Evolutionary conservation across 2,329 filamentous ascomycete species (phyloP).

Genomic region (Fragosphaeria purpurea): DNA sequence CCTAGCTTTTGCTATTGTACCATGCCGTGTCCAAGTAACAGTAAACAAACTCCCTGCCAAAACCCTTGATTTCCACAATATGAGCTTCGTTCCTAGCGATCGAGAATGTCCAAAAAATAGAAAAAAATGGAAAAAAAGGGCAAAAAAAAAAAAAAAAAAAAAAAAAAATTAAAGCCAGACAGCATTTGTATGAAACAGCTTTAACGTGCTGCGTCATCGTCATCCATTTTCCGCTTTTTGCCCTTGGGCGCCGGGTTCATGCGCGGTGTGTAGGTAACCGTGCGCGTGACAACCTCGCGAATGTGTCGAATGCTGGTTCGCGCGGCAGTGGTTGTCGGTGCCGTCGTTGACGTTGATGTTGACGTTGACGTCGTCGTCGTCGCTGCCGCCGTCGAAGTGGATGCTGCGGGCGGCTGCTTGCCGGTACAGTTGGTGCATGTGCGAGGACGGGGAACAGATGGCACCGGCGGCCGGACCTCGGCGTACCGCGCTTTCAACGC

Average conservation of each 20-base stretch:
- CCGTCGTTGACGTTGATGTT: slow-evolving; percentile 39
- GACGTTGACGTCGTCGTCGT: background rate
- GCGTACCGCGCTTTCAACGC: slow-evolving; percentile 58
- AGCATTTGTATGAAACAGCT: too few relatives aligned
- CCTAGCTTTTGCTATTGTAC: too few relatives aligned
- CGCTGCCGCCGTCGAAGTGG: too few relatives aligned
- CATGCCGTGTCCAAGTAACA: too few relatives aligned
- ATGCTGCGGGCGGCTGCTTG: background rate
- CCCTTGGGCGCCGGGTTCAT: slow-evolving; percentile 87
- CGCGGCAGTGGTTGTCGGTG: background rate
- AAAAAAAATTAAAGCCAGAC: too few relatives aligned
- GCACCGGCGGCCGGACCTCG: slow-evolving; percentile 35
- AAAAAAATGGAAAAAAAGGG: background rate
- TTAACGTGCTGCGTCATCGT: slow-evolving; percentile 8
- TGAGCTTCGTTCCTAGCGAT: too few relatives aligned
- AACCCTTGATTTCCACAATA: too few relatives aligned
- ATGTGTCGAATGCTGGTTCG: slow-evolving; percentile 61
- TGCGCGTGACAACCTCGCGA: slow-evolving; percentile 85
- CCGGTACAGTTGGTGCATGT: slow-evolving; percentile 15
- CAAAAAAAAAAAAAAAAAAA: background rate
- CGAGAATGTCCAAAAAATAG: too few relatives aligned
- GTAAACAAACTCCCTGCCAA: too few relatives aligned
- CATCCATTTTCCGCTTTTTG: slow-evolving; percentile 70
- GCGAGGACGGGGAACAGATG: background rate
- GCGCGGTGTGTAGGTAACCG: slow-evolving; percentile 78